Conservation (phyloP, 108 stramenopile genomes). For the Thalassiosira profunda region DNA sequence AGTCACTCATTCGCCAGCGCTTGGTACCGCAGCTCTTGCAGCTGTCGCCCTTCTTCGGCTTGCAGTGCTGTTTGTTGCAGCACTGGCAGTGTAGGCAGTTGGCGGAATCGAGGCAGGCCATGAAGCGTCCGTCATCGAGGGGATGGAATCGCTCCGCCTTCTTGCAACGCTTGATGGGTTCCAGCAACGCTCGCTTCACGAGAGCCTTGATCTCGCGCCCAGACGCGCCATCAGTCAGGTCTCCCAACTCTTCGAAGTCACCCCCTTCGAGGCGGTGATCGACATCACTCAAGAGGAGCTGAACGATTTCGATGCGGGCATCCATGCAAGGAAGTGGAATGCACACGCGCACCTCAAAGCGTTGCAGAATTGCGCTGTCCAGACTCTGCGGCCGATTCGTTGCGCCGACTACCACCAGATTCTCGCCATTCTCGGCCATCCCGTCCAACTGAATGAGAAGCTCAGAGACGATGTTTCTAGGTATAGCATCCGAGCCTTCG, state of each 20-base stretch:
- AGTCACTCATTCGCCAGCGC: slow-evolving; percentile 95
- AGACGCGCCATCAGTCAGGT: slow-evolving; percentile 84
- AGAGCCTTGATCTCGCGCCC: slow-evolving; percentile 96
- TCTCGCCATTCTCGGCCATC: slow-evolving; percentile 86
- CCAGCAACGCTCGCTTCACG: slow-evolving; percentile 98
- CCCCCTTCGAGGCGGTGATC: slow-evolving; percentile 83
- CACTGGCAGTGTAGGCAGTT: slow-evolving; percentile 94
- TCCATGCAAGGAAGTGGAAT: slow-evolving; percentile 96
- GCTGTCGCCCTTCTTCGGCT: slow-evolving; percentile 70
- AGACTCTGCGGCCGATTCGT: slow-evolving; percentile 99
- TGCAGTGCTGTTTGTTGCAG: too few species aligned
- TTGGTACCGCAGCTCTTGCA: slow-evolving; percentile 91
- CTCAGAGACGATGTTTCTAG: slow-evolving; percentile 97
- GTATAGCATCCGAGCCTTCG: slow-evolving; percentile 94
- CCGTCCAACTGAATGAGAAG: slow-evolving; percentile 99
- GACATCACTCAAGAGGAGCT: slow-evolving; percentile 93
- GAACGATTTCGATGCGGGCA: slow-evolving; percentile 93
- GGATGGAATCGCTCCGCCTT: slow-evolving; percentile 92
- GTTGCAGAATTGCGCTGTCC: slow-evolving; percentile 99
- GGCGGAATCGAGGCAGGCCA: slow-evolving; percentile 87
- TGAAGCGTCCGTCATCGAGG: slow-evolving; percentile 61
- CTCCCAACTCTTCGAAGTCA: slow-evolving; percentile 88
- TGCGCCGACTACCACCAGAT: slow-evolving; percentile 93
- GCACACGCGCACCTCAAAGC: slow-evolving; percentile 99
- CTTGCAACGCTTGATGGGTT: slow-evolving; percentile 96